Conservation (phyloP, 1,139 yeast species). For the Nakaseomyces nivariensis region DNA sequence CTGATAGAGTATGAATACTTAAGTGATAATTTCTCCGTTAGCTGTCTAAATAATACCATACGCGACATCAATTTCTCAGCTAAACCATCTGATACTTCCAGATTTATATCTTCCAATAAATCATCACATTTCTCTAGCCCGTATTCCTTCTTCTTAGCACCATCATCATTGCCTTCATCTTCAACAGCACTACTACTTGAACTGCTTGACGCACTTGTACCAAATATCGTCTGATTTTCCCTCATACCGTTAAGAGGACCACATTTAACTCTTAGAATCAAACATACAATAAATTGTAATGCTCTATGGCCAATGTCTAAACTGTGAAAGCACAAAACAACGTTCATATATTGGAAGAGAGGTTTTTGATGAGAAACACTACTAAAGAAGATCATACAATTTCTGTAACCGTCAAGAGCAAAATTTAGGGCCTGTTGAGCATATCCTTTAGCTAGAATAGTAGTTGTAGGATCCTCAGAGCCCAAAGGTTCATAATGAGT, state of each 20-base stretch:
- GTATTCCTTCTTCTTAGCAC: constrained; percentile 7
- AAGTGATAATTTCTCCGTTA: constrained; percentile 30
- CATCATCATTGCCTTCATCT: constrained; percentile 14
- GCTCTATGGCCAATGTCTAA: constrained; percentile 43
- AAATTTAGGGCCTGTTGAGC: constrained; percentile 34
- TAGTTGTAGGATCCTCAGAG: constrained; percentile 28
- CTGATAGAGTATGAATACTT: constrained; percentile 50
- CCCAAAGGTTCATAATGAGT: constrained; percentile 38
- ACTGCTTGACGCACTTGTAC: constrained; percentile 9
- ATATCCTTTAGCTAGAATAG: constrained; percentile 29
- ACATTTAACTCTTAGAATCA: constrained; percentile 37
- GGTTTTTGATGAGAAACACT: constrained; percentile 25
- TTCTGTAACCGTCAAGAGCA: constrained; percentile 35
- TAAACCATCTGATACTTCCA: constrained; percentile 30
- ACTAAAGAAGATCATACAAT: constrained; percentile 32
- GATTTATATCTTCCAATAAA: constrained; percentile 15
- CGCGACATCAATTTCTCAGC: constrained; percentile 31
- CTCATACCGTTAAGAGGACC: constrained; percentile 33
- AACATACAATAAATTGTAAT: constrained; percentile 42
- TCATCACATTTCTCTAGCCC: constrained; percentile 8
- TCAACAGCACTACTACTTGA: constrained; percentile 15
- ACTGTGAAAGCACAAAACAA: constrained; percentile 38
- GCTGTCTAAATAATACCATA: constrained; percentile 31
- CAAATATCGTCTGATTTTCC: constrained; percentile 21
- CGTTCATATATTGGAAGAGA: constrained; percentile 34